phyloP scores from a whole-genome alignment of 2,329 filamentous ascomycete species.

The Pseudonectria foliicola region DNA sequence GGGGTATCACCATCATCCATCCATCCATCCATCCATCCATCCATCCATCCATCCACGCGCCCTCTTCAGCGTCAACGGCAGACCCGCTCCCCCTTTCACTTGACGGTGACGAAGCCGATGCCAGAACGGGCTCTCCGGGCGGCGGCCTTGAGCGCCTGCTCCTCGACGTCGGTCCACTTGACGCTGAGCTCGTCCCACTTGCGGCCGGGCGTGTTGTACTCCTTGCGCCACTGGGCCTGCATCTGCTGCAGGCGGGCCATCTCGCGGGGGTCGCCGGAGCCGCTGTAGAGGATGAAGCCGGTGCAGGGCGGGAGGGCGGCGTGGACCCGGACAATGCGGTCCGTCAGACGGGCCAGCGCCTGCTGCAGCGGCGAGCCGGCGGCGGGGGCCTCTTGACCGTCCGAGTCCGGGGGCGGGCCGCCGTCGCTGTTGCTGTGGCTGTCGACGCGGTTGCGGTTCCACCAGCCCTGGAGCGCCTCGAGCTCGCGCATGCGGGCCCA shows the following conservation, averaged over 20 bases:
- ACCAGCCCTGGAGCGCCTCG: slow-evolving; percentile 60
- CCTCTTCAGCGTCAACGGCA: too few species aligned
- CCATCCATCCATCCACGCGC: too few species aligned
- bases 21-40: background rate
- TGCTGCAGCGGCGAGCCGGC: slow-evolving; percentile 33
- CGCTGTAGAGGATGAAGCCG: slow-evolving; percentile 57
- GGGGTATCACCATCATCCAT: too few species aligned
- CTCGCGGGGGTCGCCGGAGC: slow-evolving; percentile 60
- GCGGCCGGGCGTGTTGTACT: slow-evolving; percentile 55
- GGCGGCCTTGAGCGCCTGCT: slow-evolving; percentile 54
- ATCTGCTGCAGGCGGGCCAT: slow-evolving; percentile 56
- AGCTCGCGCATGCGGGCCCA: slow-evolving; percentile 61
- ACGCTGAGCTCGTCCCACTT: slow-evolving; percentile 63
- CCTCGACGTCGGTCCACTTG: slow-evolving; percentile 61
- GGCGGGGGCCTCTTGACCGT: slow-evolving; percentile 6
- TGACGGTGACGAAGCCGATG: slow-evolving; percentile 58
- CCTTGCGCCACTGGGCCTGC: slow-evolving; percentile 53
- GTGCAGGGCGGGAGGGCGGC: slow-evolving; percentile 56
- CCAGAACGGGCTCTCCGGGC: slow-evolving; percentile 52
- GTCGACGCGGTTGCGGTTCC: slow-evolving; percentile 50
- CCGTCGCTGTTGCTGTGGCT: slow-evolving; percentile 26
- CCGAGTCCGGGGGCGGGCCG: slow-evolving; percentile 24
- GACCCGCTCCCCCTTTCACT: slow-evolving; percentile 40
- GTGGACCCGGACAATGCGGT: slow-evolving; percentile 49
- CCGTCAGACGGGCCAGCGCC: slow-evolving; percentile 38